A percentile compares a stretch with the other conserved stretches of the same genome.
Conservation (phyloP, 495 filamentous ascomycete species). For the Letharia columbiana region DNA sequence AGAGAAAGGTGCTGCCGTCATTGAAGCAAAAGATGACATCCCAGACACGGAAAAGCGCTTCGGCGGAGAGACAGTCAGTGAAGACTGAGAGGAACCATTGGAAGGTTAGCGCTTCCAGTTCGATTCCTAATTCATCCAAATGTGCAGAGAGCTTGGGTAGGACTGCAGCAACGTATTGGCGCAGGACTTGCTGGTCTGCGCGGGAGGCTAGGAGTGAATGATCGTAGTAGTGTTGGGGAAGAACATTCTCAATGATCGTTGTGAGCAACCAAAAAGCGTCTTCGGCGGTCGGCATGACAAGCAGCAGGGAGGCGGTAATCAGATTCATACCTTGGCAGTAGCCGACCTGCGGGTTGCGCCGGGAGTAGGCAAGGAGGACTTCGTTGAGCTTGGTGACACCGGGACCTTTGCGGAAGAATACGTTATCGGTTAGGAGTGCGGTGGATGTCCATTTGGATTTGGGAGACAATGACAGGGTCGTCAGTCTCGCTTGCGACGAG, state of each 20-base stretch:
- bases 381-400: constrained; percentile 81
- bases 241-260: constrained; percentile 83
- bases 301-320: constrained; percentile 78
- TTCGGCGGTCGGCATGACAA: constrained; percentile 91
- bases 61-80: constrained; percentile 84
- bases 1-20: constrained; percentile 81
- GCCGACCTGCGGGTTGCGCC: constrained; percentile 79
- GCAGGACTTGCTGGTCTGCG: constrained; percentile 82
- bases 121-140: constrained; percentile 69
- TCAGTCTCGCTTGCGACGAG: constrained; percentile 57
- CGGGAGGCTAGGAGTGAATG: constrained; percentile 76
- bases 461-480: constrained; percentile 61
- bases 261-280: constrained; percentile 93
- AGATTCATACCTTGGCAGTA: constrained; percentile 99
- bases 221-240: constrained; percentile 86
- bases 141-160: constrained; percentile 74
- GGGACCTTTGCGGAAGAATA: constrained; percentile 88
- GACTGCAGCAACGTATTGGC: constrained; percentile 75
- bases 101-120: constrained; percentile 85
- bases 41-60: constrained; percentile 93
- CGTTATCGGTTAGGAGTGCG: constrained; percentile 92
- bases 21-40: constrained; percentile 88
- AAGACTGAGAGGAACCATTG: constrained; percentile 97
- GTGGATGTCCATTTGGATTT: constrained; percentile 92
- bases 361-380: constrained; percentile 85